A percentile compares a stretch with the other conserved stretches of the same genome.
Conservation (phyloP, 306 rosid species). For the Corylus americana region DNA sequence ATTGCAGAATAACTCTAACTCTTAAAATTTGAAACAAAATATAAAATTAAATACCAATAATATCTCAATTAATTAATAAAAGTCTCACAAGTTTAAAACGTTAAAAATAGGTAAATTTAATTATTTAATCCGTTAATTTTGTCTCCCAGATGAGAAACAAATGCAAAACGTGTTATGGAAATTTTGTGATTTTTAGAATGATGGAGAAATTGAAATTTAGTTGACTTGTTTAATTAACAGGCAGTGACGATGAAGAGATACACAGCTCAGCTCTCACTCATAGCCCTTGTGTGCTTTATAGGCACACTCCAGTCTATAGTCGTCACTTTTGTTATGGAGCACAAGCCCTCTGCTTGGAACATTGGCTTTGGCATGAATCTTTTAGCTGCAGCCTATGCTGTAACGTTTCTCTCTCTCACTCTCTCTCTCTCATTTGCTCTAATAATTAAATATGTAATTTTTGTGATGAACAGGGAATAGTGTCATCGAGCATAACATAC, state of each 20-base stretch:
- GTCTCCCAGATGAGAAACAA: neutral
- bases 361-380: slow-evolving; percentile 92
- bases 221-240: slow-evolving; percentile 30
- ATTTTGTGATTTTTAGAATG: neutral
- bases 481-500: slow-evolving; percentile 60
- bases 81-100: too few relatives aligned
- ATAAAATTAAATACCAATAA: too few relatives aligned
- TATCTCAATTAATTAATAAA: too few relatives aligned
- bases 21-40: too few relatives aligned
- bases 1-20: too few relatives aligned
- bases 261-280: slow-evolving; percentile 86
- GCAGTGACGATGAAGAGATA: slow-evolving; percentile 67
- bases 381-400: slow-evolving; percentile 92
- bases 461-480: slow-evolving; percentile 64
- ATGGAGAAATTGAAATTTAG: neutral
- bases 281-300: slow-evolving; percentile 70
- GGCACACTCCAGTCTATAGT: slow-evolving; percentile 81
- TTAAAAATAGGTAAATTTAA: too few relatives aligned
- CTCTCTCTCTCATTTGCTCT: neutral
- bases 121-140: too few relatives aligned
- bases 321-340: slow-evolving; percentile 74
- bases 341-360: slow-evolving; percentile 62
- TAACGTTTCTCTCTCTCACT: slow-evolving; percentile 20
- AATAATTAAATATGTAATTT: slow-evolving; percentile 1
- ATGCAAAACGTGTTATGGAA: too few relatives aligned